Percentiles rank a stretch among this genome's conserved stretches.
These are phyloP conservation scores for Entomortierella chlamydospora DNA, from an alignment of 192 early-diverging fungal species.

Conservation along the genomic window DNA sequence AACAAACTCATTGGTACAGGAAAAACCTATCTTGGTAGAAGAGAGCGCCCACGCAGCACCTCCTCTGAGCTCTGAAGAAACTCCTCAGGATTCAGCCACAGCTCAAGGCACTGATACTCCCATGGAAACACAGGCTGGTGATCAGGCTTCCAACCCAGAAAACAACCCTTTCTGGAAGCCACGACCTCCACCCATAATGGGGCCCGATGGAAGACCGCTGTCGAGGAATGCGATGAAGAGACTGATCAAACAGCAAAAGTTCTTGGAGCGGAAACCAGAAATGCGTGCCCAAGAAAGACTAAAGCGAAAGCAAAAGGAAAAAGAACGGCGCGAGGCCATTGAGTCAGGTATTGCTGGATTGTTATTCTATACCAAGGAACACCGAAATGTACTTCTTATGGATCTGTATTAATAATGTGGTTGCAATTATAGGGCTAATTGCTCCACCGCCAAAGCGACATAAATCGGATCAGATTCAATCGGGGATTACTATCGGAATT, in stretches of 20 bases:
- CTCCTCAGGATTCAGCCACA: no score
- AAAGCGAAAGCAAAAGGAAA: conserved; percentile 60
- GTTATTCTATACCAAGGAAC: no score
- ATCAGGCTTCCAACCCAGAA: not conserved
- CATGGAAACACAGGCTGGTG: not conserved
- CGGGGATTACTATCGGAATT: conserved; percentile 72
- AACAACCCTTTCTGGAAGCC: conserved; percentile 52
- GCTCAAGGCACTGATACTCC: not conserved
- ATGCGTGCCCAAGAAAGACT: conserved; percentile 60
- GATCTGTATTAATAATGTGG: not conserved
- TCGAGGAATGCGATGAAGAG: conserved; percentile 83
- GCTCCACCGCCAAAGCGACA: conserved; percentile 55
- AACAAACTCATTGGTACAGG: no score
- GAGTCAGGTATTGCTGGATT: conserved; percentile 31
- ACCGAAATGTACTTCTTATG: no score
- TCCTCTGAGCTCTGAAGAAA: no score
- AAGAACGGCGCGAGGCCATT: conserved; percentile 63
- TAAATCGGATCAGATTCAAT: conserved; percentile 61
- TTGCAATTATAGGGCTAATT: conserved; percentile 25
- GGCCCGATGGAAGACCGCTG: conserved; percentile 54
- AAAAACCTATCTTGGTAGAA: no score
- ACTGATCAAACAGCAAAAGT: conserved; percentile 71
- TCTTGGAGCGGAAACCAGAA: conserved; percentile 58
- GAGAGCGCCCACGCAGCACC: no score
- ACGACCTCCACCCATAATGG: conserved; percentile 39